Percentiles rank a stretch among this genome's conserved stretches.
Evolutionary conservation across 306 rosid genomes (phyloP).

Genomic region (Lotus japonicus): DNA sequence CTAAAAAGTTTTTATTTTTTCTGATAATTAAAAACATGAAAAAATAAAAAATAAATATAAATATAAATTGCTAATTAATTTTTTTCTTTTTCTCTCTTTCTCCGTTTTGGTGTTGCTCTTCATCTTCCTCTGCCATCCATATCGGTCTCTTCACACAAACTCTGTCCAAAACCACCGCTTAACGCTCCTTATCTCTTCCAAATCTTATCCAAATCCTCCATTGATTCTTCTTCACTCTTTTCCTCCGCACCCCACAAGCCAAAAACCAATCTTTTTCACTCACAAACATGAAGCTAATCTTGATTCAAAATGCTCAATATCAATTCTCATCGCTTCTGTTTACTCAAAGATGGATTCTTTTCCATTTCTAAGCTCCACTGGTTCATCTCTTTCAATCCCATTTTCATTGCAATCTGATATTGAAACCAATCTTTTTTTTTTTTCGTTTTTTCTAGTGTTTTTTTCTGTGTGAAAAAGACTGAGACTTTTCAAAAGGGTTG

Average conservation of each 20-base stretch:
- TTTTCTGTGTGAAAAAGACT: conserved; percentile 8
- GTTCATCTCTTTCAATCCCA: conserved; percentile 18
- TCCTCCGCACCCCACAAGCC: background rate
- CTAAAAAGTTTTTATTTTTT: too few species aligned
- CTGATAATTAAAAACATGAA: too few species aligned
- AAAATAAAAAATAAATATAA: too few species aligned
- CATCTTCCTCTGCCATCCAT: conserved; percentile 55
- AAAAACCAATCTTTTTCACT: background rate
- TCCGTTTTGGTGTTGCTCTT: conserved; percentile 23
- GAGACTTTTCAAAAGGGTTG: conserved; percentile 7
- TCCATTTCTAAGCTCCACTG: conserved; percentile 8
- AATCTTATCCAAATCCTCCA: conserved; percentile 23
- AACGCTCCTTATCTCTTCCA: conserved; percentile 17
- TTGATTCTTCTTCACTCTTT: background rate
- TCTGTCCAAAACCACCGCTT: conserved; percentile 34
- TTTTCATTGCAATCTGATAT: conserved; percentile 21
- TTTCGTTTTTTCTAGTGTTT: background rate
- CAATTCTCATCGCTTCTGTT: background rate
- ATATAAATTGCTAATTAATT: too few species aligned
- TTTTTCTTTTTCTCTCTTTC: conserved; percentile 1
- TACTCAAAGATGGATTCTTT: conserved; percentile 16
- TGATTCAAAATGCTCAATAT: conserved; percentile 22
- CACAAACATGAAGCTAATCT: conserved; percentile 15
- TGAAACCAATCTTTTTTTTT: background rate
- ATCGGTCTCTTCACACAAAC: conserved; percentile 21